Evolutionary conservation across 2,329 filamentous ascomycete species (phyloP).

Genomic region (Albifimbria verrucaria): DNA sequence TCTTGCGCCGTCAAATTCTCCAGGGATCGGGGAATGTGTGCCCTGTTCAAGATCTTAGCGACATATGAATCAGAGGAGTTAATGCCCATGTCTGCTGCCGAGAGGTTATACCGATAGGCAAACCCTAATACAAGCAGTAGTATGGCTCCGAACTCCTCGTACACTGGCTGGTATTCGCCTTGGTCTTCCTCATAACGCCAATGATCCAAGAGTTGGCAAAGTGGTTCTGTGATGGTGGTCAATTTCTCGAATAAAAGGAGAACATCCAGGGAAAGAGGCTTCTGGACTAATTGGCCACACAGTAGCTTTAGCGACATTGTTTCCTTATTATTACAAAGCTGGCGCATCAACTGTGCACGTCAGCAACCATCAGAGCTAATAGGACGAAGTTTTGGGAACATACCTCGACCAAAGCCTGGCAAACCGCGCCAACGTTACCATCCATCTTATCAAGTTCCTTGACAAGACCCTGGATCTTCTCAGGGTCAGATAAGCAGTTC

Average conservation of each 20-base stretch:
- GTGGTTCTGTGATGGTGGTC: slow-evolving; percentile 64
- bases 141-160: slow-evolving; percentile 80
- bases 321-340: slow-evolving; percentile 68
- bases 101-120: slow-evolving; percentile 70
- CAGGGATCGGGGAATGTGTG: slow-evolving; percentile 52
- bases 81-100: slow-evolving; percentile 60
- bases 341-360: slow-evolving; percentile 56
- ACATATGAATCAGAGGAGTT: slow-evolving; percentile 62
- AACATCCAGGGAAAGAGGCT: slow-evolving; percentile 69
- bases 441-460: slow-evolving; percentile 85
- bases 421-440: slow-evolving; percentile 85
- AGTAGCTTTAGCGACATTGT: slow-evolving; percentile 77
- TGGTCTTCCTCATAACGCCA: slow-evolving; percentile 84
- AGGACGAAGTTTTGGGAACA: slow-evolving; percentile 11
- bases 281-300: slow-evolving; percentile 70
- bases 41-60: slow-evolving; percentile 59
- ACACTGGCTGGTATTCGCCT: slow-evolving; percentile 78
- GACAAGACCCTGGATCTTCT: slow-evolving; percentile 72
- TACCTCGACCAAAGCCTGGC: slow-evolving; percentile 72
- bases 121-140: slow-evolving; percentile 71
- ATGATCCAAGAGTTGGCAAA: slow-evolving; percentile 72
- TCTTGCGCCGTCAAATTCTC: slow-evolving; percentile 64
- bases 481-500: slow-evolving; percentile 73
- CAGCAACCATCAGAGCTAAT: not conserved
- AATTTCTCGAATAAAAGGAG: slow-evolving; percentile 73